Base-by-base conservation (phyloP, 345 rosid species). In the Eucalyptus erythrocorys region DNA sequence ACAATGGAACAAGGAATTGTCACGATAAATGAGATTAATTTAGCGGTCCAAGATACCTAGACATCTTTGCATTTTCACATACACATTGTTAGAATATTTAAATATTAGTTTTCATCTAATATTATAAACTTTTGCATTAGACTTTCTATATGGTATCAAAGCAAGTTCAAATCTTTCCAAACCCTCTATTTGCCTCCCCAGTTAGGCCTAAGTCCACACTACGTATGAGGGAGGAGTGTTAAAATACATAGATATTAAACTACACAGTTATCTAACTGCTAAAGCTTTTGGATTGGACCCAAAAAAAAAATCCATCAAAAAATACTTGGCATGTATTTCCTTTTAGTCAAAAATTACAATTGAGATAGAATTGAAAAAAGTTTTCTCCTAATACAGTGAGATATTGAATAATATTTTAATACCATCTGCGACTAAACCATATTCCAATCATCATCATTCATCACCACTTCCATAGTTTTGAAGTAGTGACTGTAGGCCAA, bases 391-490 rank as follows among this genome's bases (percentile, higher is more conserved):
- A 27, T 59, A 27, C 30, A 59, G 16, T 2, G 4, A 59, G 32
- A 59, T 5, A 59, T 27, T 59, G n/a, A 59, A 59, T 59, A 59
- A 27, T n/a, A n/a, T n/a, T n/a, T n/a, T n/a, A n/a, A n/a, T 59
- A 27, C 8, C 68, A 59, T 12, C 4, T 27, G 16, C 15, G 13
- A 59, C 32, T 59, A 59, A 59, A 59, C 68, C 68, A 59, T 59
- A 43, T 8, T 16, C 26, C 86, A 82, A 45, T 87, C 49, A 90
- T 91, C 93, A 55, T 94, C 97, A 49, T 15, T 15, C 55, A 86
- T 4, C 76, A n/a, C 95, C 95, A 86, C 95, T 94, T 11, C 90
- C 96, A 47, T 95, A 95, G 50, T 89, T 93, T 88, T 95, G 97
- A 86, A 92, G 93, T 5, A 97, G 86, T 32, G 97, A 95, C 85